A percentile compares a stretch with the other conserved stretches of the same genome.
phyloP scores from a whole-genome alignment of 139 green algal genomes.

The Chlorella sp. region DNA sequence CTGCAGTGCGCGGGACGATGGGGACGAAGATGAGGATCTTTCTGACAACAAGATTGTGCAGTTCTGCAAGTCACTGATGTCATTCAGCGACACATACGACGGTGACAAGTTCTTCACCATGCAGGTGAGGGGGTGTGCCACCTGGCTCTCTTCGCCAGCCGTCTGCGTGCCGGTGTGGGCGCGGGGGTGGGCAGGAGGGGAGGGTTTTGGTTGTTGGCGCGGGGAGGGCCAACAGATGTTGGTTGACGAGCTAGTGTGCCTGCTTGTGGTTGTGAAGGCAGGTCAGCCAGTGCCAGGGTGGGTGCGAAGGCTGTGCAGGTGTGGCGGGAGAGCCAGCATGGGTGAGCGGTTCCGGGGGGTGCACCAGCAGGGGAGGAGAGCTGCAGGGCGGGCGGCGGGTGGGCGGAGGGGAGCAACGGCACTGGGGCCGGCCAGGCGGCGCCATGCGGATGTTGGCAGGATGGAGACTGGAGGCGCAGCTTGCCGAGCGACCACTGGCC shows the following conservation, averaged over 20 bases:
- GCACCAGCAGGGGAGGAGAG: too few species aligned
- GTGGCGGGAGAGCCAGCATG: too few species aligned
- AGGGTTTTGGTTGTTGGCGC: neutral
- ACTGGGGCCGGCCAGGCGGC: too few species aligned
- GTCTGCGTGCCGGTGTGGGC: neutral
- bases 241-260: too few species aligned
- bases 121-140: neutral
- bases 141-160: neutral
- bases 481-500: neutral
- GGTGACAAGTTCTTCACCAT: constrained; percentile 92
- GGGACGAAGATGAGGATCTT: constrained; percentile 82
- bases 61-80: constrained; percentile 71
- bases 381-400: too few species aligned
- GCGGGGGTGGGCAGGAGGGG: too few species aligned
- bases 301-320: too few species aligned
- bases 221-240: too few species aligned
- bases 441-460: neutral
- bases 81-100: constrained; percentile 84
- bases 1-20: constrained; percentile 44
- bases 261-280: too few species aligned
- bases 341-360: too few species aligned
- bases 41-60: constrained; percentile 84
- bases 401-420: too few species aligned
- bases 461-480: neutral
- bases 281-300: too few species aligned